phyloP scores from a whole-genome alignment of 192 early-diverging fungal genomes.

The Coemansia sp. region DNA sequence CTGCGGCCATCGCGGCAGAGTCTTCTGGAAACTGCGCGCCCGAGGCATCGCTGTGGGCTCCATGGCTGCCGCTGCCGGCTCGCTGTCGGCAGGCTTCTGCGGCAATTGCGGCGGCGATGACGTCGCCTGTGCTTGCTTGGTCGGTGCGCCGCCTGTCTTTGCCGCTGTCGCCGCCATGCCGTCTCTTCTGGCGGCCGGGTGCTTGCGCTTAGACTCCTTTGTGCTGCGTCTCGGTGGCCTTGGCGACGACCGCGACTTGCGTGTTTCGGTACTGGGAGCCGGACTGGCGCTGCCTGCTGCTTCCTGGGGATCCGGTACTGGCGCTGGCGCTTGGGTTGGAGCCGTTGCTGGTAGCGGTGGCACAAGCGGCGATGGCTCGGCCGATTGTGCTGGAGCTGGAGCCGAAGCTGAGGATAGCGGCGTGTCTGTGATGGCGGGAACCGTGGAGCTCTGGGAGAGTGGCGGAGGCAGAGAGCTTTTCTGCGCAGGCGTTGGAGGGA shows the following conservation, averaged over 20 bases:
- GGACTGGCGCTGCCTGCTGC: constrained; percentile 30
- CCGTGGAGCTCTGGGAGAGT: background rate
- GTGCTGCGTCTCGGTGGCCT: constrained; percentile 5
- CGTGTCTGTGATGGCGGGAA: background rate
- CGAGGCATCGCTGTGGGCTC: constrained; percentile 1
- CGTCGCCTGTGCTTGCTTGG: background rate
- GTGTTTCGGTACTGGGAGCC: constrained; percentile 34
- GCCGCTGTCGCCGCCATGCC: background rate
- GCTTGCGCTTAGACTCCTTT: constrained; percentile 21
- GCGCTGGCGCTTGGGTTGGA: background rate
- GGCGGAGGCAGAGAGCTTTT: background rate
- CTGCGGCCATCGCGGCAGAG: constrained; percentile 2
- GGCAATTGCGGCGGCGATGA: background rate
- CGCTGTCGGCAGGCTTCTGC: background rate
- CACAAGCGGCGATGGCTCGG: background rate
- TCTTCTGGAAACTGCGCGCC: background rate
- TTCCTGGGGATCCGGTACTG: background rate
- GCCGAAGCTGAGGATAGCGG: background rate
- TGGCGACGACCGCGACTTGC: constrained; percentile 27
- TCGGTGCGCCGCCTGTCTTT: background rate
- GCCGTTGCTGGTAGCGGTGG: background rate
- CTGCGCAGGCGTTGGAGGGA: background rate
- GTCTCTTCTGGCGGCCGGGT: constrained; percentile 8
- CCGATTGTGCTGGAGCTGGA: background rate
- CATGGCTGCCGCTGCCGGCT: background rate